A percentile compares a stretch with the other conserved stretches of the same genome.
phyloP scores from a whole-genome alignment of 495 filamentous ascomycete genomes.

The Pyronema domesticum region DNA sequence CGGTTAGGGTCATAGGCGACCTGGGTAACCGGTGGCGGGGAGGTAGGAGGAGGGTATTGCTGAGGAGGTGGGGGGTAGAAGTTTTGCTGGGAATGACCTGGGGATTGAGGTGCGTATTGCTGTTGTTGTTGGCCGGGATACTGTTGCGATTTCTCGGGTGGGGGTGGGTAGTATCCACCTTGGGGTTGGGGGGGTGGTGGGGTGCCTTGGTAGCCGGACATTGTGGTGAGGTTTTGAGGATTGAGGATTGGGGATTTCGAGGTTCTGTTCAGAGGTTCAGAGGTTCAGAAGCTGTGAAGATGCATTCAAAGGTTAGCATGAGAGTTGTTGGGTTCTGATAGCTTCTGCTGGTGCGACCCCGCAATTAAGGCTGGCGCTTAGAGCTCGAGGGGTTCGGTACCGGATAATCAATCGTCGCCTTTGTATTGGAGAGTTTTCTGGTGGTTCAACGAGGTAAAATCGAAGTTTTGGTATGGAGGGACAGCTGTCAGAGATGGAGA shows the following conservation, averaged over 20 bases:
- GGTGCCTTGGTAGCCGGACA: not conserved
- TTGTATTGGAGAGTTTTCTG: too few species aligned
- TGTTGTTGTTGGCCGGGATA: not conserved
- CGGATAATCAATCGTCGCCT: too few species aligned
- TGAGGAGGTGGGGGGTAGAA: conserved; percentile 27
- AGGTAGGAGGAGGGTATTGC: conserved; percentile 23
- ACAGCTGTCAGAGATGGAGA: too few species aligned
- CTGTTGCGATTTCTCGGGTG: conserved; percentile 5
- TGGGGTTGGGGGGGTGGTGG: conserved; percentile 1
- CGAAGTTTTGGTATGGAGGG: too few species aligned
- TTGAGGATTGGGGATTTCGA: not conserved
- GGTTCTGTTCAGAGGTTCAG: not conserved
- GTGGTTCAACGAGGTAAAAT: too few species aligned
- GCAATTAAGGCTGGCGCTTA: too few species aligned
- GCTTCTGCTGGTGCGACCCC: too few species aligned
- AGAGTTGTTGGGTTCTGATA: too few species aligned
- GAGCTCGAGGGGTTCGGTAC: too few species aligned
- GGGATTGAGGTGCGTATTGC: conserved; percentile 20
- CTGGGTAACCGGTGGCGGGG: conserved; percentile 13
- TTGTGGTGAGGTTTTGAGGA: not conserved
- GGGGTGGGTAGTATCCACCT: conserved; percentile 4
- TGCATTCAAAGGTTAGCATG: too few species aligned
- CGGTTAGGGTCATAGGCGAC: conserved; percentile 16
- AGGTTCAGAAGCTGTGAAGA: too few species aligned
- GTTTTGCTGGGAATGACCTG: conserved; percentile 27